A percentile compares a stretch with the other conserved stretches of the same genome.
Conservation (phyloP, 179 eudicot species). For the Sideroxylon spinosum region DNA sequence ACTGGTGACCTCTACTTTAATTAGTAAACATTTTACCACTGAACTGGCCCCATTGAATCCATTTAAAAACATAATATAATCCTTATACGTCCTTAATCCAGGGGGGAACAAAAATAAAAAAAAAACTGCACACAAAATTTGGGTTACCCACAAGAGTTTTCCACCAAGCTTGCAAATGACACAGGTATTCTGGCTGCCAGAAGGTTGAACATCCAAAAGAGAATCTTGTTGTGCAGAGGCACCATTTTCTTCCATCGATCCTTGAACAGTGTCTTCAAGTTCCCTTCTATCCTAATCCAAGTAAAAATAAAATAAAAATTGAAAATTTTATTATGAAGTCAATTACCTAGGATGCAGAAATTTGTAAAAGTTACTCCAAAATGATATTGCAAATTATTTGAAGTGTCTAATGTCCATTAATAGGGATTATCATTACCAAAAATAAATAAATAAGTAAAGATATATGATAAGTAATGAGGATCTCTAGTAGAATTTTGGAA, state of each 20-base stretch:
- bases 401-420: not conserved
- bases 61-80: not conserved
- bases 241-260: constrained; percentile 21
- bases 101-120: too few species aligned
- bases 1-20: too few species aligned
- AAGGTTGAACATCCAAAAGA: constrained; percentile 23
- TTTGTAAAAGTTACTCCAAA: not conserved
- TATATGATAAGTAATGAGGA: not conserved
- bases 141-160: constrained; percentile 61
- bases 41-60: not conserved
- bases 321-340: not conserved
- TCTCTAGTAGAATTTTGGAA: not conserved
- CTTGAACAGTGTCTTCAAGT: constrained; percentile 21
- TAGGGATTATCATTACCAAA: not conserved
- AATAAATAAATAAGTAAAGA: too few species aligned
- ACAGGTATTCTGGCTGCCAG: constrained; percentile 28
- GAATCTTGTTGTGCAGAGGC: constrained; percentile 21
- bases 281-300: constrained; percentile 53
- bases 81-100: too few species aligned
- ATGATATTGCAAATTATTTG: not conserved
- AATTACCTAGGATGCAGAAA: not conserved
- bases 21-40: too few species aligned
- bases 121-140: not conserved
- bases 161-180: constrained; percentile 48
- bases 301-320: constrained; percentile 14